Evolutionary conservation across 2,329 filamentous ascomycete genomes (phyloP).

Genomic region (Madurella fahalii): DNA sequence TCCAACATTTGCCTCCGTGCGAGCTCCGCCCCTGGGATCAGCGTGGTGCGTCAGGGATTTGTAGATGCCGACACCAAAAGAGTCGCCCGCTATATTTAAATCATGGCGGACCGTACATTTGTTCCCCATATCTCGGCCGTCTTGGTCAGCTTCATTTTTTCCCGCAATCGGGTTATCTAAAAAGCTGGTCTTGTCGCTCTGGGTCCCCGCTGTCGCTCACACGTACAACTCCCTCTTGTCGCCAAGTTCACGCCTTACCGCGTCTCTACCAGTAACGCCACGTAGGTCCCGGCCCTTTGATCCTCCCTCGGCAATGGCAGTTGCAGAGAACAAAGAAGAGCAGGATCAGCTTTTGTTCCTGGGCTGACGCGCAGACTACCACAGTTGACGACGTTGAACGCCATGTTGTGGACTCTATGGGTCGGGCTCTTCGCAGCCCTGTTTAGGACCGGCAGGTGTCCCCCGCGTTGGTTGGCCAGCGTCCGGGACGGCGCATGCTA

Average conservation of each 20-base stretch:
- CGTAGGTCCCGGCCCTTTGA: not conserved
- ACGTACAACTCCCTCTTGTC: not conserved
- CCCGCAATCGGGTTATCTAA: not conserved
- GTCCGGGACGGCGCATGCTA: not conserved
- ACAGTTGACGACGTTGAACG: not conserved
- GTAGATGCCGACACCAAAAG: slow-evolving; percentile 18
- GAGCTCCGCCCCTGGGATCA: slow-evolving; percentile 8
- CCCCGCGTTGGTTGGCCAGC: too few relatives aligned
- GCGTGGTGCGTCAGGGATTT: not conserved
- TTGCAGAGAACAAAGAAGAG: too few relatives aligned
- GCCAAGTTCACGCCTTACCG: not conserved
- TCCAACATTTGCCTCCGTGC: slow-evolving; percentile 16
- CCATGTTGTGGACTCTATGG: slow-evolving; percentile 21
- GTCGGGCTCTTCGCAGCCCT: slow-evolving; percentile 21
- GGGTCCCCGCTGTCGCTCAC: not conserved
- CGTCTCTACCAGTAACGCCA: not conserved
- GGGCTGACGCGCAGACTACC: too few relatives aligned
- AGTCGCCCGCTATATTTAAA: slow-evolving; percentile 22
- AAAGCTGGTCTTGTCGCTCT: slow-evolving; percentile 5
- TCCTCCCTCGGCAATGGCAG: too few relatives aligned
- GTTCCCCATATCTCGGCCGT: slow-evolving; percentile 7
- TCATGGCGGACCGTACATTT: slow-evolving; percentile 18
- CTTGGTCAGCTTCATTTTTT: not conserved
- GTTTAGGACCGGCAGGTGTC: slow-evolving; percentile 16
- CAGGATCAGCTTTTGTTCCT: too few relatives aligned